A percentile compares a stretch with the other conserved stretches of the same genome.
phyloP scores from a whole-genome alignment of 495 filamentous ascomycete species.

The Penicillium parvum region DNA sequence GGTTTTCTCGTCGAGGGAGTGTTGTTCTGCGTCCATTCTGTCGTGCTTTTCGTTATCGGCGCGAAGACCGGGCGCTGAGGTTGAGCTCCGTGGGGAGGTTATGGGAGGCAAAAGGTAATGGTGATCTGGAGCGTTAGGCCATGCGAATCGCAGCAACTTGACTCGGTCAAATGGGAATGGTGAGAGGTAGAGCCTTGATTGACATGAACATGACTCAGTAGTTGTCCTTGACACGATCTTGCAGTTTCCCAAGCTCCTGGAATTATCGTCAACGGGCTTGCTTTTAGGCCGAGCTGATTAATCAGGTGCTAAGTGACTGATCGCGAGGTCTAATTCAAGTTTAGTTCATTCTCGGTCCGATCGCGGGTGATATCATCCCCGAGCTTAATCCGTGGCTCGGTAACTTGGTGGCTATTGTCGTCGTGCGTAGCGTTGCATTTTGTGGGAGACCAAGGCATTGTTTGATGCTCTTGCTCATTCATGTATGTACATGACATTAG shows the following conservation, averaged over 20 bases:
- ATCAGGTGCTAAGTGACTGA: slow-evolving; percentile 10
- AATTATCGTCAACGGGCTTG: not conserved
- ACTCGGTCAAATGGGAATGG: no score
- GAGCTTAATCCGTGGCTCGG: not conserved
- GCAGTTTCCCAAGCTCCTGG: not conserved
- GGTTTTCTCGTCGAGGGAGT: slow-evolving; percentile 9
- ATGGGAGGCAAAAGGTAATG: no score
- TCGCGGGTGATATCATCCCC: slow-evolving; percentile 3
- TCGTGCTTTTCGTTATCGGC: slow-evolving; percentile 5
- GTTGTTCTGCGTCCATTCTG: not conserved
- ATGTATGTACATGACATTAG: no score
- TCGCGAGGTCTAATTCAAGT: not conserved
- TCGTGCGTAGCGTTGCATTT: not conserved
- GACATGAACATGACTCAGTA: not conserved
- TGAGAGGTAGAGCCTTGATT: not conserved
- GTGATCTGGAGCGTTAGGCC: not conserved
- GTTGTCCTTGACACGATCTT: not conserved
- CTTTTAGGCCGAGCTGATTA: slow-evolving; percentile 17
- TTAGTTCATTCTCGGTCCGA: not conserved
- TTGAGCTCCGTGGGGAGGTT: no score
- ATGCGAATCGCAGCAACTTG: not conserved
- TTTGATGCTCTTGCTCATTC: not conserved
- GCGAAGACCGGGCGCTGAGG: not conserved
- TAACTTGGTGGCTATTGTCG: not conserved
- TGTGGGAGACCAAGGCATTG: no score